Evolutionary conservation across 305 asterid species (phyloP), one percentile per base, ranked within the genome.

Genomic region (Nicotiana rustica): DNA sequence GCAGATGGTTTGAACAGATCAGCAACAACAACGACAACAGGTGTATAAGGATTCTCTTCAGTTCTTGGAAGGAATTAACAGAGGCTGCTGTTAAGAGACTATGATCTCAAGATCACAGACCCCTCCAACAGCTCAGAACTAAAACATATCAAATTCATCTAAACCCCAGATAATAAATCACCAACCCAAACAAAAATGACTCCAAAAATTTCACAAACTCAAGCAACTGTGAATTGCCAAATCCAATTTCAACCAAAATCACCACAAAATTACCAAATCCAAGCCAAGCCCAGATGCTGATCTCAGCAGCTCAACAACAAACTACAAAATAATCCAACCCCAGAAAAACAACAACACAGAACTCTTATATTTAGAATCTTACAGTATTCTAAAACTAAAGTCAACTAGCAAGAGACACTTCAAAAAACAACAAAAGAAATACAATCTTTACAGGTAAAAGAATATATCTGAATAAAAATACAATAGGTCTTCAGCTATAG

Each of bases 101-200:
- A 87, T 85, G 86, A 90, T 85, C 85, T 49, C 79, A 88, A 84
- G 87, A 89, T 85, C 89, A 86, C 77, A 82, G 78, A 76, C 87
- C 82, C 57, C 79, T 52, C 62, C 84, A 85, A 67, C 81, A 82
- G 71, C 84, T 62, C 79, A 80, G 77, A 77, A 70, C 80, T 61
- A 68, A 80, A 84, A 79, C 31, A 38, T 78, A 77, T 83, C 78
- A 80, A 76, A 78, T 66, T 75, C 90, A 88, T 88, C 82, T 6
- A 70, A 76, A n/a, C 47, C 83, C 13, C 81, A 81, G 79, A 33
- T 21, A 67, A 35, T 3, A 69, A 47, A 81, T 10, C 18, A 82
- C 19, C 59, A 60, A 7, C 59, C 29, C 56, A 49, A 61, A 38
- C 33, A 18, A 79, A 59, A 82, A 86, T 79, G 33, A 41, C 6